Conservation (phyloP, 208 protist species). For the Acanthamoeba castellanii region DNA sequence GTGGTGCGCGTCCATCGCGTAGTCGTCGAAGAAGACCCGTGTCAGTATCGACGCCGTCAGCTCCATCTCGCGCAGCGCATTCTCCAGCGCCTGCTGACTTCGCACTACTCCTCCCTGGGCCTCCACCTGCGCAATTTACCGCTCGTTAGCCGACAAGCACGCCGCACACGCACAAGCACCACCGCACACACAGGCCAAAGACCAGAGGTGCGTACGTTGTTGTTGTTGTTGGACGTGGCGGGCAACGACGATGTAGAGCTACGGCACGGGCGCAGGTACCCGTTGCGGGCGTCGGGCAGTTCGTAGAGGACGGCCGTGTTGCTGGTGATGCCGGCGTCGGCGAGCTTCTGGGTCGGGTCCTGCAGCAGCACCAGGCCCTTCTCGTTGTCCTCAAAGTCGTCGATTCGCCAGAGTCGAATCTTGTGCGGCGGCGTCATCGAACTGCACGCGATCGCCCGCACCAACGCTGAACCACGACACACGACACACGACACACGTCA, state of each 20-base stretch:
- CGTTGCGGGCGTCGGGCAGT: conserved; percentile 22
- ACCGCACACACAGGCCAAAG: background rate
- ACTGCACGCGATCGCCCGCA: background rate
- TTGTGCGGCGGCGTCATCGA: conserved; percentile 20
- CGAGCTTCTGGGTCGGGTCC: background rate
- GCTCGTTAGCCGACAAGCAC: too few species aligned
- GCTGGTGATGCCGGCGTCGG: conserved; percentile 10
- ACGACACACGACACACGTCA: background rate
- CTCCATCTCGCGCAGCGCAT: too few species aligned
- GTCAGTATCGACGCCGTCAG: too few species aligned
- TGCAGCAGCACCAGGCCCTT: conserved; percentile 32
- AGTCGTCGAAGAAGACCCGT: too few species aligned
- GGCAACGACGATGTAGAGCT: too few species aligned
- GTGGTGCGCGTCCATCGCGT: too few species aligned
- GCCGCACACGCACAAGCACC: too few species aligned
- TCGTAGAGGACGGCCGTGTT: conserved; percentile 3
- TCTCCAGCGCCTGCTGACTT: too few species aligned
- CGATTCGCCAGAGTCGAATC: conserved; percentile 11
- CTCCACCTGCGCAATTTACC: too few species aligned
- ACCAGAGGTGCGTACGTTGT: background rate
- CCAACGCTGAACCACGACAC: background rate
- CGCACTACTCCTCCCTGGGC: too few species aligned
- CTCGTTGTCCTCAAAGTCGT: background rate
- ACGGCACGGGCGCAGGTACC: background rate
- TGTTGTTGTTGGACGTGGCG: too few species aligned